Evolutionary conservation across 2,329 filamentous ascomycete species (phyloP), one percentile per base, ranked within the genome.

Genomic region (Nothopassalora personata): DNA sequence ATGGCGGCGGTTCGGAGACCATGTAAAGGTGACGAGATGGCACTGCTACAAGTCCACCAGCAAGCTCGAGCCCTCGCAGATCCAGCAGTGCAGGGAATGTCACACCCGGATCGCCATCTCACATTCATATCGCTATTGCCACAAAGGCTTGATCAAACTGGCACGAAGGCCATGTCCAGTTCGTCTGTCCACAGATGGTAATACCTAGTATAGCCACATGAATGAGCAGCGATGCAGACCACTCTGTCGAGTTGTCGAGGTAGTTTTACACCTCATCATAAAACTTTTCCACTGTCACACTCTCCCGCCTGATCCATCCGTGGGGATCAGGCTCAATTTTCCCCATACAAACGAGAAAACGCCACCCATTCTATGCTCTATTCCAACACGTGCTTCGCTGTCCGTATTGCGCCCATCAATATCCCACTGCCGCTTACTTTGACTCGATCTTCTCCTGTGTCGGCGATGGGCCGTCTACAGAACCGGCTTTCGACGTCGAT

Each of bases 371-470:
- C 39, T 43, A 43, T 43, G 39, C 39, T 43, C 39, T 43, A 43
- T 43, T 43, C 39, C 36, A 43, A n/a, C 36, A 43, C 9, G 36
- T 43, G 36, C 13, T 43, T 15, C n/a, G 15, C 39, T n/a, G 13
- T 43, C 39, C 39, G 13, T 43, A 5, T 18, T 43, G 15, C 39
- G 39, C 13, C 39, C 39, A 18, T 43, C 23, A 15, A n/a, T 18
- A 18, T 4, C 15, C 11, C 13, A n/a, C 39, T 43, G 13, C 39
- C 39, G 15, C 39, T 43, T 43, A 43, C 39, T 43, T 43, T 43
- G 39, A 43, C 33, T 53, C 55, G 8, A 28, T 30, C 55, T 47
- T 53, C 48, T 53, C 48, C 30, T 33, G 45, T 49, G 54, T 51
- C 36, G 54, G 47, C 19, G 46, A 56, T 15, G 54, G 54, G 11